Evolutionary conservation across 2,329 filamentous ascomycete genomes (phyloP).

Genomic region (Claviceps purpurea): DNA sequence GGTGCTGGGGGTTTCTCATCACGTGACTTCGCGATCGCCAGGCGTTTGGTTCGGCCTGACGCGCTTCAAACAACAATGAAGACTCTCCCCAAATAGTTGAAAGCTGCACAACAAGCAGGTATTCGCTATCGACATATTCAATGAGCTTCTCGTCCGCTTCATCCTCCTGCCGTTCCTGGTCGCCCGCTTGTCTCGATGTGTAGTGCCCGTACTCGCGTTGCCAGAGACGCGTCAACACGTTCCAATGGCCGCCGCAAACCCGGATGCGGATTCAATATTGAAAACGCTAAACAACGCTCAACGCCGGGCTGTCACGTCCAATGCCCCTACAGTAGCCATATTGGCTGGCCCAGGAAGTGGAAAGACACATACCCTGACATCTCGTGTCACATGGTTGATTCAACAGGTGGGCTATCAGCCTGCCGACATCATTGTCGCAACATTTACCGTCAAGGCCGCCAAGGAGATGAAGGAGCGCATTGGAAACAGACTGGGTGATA

Average conservation of each 20-base stretch:
- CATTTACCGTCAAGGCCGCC: slow-evolving; percentile 92
- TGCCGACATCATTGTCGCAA: slow-evolving; percentile 85
- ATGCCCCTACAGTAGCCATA: slow-evolving; percentile 46
- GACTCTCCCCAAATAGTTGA: not conserved
- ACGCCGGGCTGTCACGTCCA: slow-evolving; percentile 39
- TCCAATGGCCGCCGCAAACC: slow-evolving; percentile 16
- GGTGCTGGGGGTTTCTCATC: not conserved
- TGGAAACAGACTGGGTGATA: slow-evolving; percentile 63
- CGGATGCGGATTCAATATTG: slow-evolving; percentile 22
- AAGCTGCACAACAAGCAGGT: not conserved
- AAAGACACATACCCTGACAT: slow-evolving; percentile 91
- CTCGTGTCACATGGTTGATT: slow-evolving; percentile 81
- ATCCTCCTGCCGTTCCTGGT: not conserved
- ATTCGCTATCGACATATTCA: not conserved
- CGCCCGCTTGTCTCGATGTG: not conserved
- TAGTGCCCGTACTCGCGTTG: slow-evolving; percentile 1
- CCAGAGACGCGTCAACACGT: slow-evolving; percentile 9
- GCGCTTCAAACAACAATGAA: not conserved
- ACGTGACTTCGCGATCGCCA: slow-evolving; percentile 9
- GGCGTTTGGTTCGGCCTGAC: not conserved
- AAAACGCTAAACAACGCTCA: slow-evolving; percentile 41
- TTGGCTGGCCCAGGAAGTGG: slow-evolving; percentile 59
- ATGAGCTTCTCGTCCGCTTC: not conserved
- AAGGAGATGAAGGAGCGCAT: slow-evolving; percentile 88
- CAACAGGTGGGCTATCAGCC: slow-evolving; percentile 58